Conservation (phyloP, 1,284 basidiomycete genomes). For the Afroboletus lepidellus region DNA sequence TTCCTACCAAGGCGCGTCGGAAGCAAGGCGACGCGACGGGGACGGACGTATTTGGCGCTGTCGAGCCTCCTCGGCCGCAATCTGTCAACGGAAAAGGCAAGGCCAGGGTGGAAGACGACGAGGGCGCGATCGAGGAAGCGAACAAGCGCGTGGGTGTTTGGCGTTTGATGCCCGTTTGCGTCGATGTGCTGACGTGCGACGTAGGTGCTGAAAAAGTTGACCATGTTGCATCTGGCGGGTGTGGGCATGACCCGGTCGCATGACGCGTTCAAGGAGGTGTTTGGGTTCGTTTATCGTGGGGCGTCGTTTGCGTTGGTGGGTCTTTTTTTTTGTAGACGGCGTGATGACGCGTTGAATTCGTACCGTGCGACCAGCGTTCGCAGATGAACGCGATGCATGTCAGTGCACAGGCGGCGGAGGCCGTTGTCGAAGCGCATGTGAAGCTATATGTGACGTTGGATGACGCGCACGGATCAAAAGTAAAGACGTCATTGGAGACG, state of each 20-base stretch:
- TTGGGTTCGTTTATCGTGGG: slow-evolving; percentile 51
- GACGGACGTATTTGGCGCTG: slow-evolving; percentile 51
- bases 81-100: slow-evolving; percentile 27
- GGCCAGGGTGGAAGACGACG: slow-evolving; percentile 16
- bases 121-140: slow-evolving; percentile 36
- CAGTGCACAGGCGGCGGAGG: slow-evolving; percentile 32
- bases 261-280: slow-evolving; percentile 60
- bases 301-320: slow-evolving; percentile 55
- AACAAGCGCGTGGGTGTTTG: slow-evolving; percentile 41
- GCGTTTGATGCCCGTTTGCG: background rate
- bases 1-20: slow-evolving; percentile 35
- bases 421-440: slow-evolving; percentile 44
- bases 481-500: background rate
- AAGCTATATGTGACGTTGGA: slow-evolving; percentile 42
- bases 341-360: background rate
- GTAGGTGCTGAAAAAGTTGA: slow-evolving; percentile 46
- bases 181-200: background rate
- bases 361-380: slow-evolving; percentile 36
- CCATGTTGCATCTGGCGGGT: slow-evolving; percentile 38
- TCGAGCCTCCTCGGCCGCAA: slow-evolving; percentile 23
- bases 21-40: slow-evolving; percentile 32
- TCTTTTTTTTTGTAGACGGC: slow-evolving; percentile 1
- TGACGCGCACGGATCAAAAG: background rate
- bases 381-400: slow-evolving; percentile 36
- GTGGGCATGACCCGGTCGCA: slow-evolving; percentile 54